Conservation (phyloP, 768 basidiomycete species). For the Russula dissimulans region DNA sequence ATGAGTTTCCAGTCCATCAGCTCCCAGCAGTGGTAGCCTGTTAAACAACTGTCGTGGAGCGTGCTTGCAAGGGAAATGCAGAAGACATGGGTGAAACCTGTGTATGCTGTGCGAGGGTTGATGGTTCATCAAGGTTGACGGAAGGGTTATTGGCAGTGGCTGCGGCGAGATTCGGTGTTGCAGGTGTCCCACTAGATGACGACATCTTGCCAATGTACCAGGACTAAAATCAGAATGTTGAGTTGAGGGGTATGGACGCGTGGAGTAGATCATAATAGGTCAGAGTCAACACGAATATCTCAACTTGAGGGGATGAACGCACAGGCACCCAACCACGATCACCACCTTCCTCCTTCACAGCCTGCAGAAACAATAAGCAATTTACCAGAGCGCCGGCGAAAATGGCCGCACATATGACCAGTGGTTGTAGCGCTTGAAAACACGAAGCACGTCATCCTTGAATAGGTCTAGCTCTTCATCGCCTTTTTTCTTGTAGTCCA, state of each 20-base stretch:
- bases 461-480: slow-evolving; percentile 84
- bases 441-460: slow-evolving; percentile 82
- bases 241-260: background rate
- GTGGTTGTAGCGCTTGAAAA: slow-evolving; percentile 97
- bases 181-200: slow-evolving; percentile 31
- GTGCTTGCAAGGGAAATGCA: slow-evolving; percentile 51
- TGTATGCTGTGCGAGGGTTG: slow-evolving; percentile 35
- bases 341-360: slow-evolving; percentile 88
- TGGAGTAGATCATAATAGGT: too few species aligned
- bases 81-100: slow-evolving; percentile 74
- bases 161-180: slow-evolving; percentile 40
- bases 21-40: background rate
- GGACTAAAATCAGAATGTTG: slow-evolving; percentile 36
- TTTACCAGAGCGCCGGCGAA: slow-evolving; percentile 2
- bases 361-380: slow-evolving; percentile 36
- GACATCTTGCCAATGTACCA: slow-evolving; percentile 93
- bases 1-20: background rate
- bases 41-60: slow-evolving; percentile 19
- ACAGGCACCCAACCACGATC: slow-evolving; percentile 96
- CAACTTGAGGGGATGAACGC: slow-evolving; percentile 25
- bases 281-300: background rate
- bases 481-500: slow-evolving; percentile 93
- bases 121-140: slow-evolving; percentile 22
- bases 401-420: slow-evolving; percentile 74
- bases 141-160: slow-evolving; percentile 21